Percentiles rank a stretch among this genome's conserved stretches.
Conservation (phyloP, 2,329 filamentous ascomycete genomes). For the Neonectria neomacrospora region DNA sequence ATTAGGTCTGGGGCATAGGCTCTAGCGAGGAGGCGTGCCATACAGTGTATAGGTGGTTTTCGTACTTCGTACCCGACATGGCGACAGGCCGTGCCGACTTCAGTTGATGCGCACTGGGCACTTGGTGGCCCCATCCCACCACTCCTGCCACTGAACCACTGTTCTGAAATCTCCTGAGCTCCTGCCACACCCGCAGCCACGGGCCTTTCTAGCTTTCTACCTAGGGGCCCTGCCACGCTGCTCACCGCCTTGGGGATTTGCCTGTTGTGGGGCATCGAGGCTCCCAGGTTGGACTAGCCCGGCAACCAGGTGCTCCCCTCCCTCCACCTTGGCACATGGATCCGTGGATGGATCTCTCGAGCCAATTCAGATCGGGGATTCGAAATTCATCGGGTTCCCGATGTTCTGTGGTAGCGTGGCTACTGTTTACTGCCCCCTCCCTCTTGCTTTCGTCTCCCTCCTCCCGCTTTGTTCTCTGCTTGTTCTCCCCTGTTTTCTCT, state of each 20-base stretch:
- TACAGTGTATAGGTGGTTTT: no score
- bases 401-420: slow-evolving; percentile 33
- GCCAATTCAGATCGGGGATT: slow-evolving; percentile 39
- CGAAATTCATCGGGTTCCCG: slow-evolving; percentile 42
- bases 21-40: background rate
- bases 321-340: slow-evolving; percentile 36
- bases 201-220: slow-evolving; percentile 4
- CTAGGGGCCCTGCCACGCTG: slow-evolving; percentile 13
- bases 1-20: no score
- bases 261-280: slow-evolving; percentile 38
- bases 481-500: background rate
- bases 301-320: background rate
- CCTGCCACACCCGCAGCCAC: slow-evolving; percentile 8
- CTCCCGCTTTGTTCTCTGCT: background rate
- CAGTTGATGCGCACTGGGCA: background rate
- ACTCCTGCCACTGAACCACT: no score
- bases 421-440: slow-evolving; percentile 22
- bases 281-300: no score
- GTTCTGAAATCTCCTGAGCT: background rate
- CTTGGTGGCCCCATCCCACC: no score
- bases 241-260: slow-evolving; percentile 43
- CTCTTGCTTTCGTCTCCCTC: slow-evolving; percentile 12
- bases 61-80: no score
- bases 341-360: slow-evolving; percentile 39
- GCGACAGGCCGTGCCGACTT: background rate